Percentiles rank a stretch among this genome's conserved stretches.
Conservation (phyloP, 352 stramenopile species). For the Globisporangium splendens region DNA sequence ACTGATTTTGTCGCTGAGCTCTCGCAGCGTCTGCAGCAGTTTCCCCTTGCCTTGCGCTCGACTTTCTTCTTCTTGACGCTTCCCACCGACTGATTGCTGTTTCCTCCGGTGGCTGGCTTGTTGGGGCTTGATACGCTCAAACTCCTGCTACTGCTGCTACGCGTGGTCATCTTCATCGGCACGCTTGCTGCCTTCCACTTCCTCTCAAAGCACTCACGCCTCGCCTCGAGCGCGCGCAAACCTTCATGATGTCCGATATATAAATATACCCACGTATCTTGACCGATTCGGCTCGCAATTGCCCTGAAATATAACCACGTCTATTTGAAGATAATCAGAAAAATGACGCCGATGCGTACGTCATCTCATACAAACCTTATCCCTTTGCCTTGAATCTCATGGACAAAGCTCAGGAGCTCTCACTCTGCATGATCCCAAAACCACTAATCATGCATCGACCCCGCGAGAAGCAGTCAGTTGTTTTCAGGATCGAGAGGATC, state of each 20-base stretch:
- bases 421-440: too few species aligned
- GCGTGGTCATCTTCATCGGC: background rate
- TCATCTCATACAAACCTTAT: too few species aligned
- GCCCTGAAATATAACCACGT: too few species aligned
- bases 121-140: background rate
- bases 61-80: slow-evolving; percentile 40
- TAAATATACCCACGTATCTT: too few species aligned
- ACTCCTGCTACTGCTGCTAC: background rate
- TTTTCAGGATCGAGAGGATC: slow-evolving; percentile 1
- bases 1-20: slow-evolving; percentile 43
- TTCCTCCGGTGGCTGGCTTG: background rate
- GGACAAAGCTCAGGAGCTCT: too few species aligned
- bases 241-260: background rate
- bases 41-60: slow-evolving; percentile 45
- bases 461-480: background rate
- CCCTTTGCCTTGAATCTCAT: too few species aligned
- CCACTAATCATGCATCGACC: background rate
- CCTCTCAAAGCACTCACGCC: background rate
- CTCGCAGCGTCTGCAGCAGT: slow-evolving; percentile 26
- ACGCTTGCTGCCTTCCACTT: background rate
- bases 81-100: background rate
- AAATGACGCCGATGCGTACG: too few species aligned
- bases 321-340: too few species aligned
- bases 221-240: background rate
- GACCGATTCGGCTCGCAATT: too few species aligned